Percentiles rank a stretch among this genome's conserved stretches.
These are phyloP conservation scores for Bipolaris bicolor DNA, from an alignment of 2,329 filamentous ascomycete species.

Conservation along the genomic window DNA sequence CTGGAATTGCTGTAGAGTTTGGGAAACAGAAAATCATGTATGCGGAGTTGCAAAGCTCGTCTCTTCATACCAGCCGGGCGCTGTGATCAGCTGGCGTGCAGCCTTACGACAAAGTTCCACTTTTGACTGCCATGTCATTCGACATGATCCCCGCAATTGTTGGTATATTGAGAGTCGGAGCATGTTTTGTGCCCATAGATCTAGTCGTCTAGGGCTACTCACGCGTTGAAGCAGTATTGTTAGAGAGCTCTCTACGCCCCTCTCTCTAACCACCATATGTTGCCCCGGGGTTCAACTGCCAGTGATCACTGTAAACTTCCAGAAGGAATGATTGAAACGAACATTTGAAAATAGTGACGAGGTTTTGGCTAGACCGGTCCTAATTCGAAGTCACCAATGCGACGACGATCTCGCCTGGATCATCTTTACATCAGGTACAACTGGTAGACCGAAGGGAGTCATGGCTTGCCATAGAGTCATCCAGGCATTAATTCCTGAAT, in stretches of 20 bases:
- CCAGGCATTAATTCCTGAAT: neutral
- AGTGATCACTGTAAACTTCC: conserved; percentile 8
- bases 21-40: neutral
- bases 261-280: neutral
- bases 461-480: conserved; percentile 14
- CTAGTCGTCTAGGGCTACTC: conserved; percentile 13
- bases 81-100: neutral
- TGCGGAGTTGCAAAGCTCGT: neutral
- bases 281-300: conserved; percentile 5
- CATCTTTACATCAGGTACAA: conserved; percentile 29
- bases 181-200: conserved; percentile 20
- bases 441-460: conserved; percentile 29
- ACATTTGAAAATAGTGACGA: neutral
- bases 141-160: conserved; percentile 19
- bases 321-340: conserved; percentile 8
- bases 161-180: conserved; percentile 17
- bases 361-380: neutral
- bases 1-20: neutral
- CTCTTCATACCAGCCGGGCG: neutral
- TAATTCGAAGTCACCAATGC: neutral
- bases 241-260: neutral
- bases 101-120: conserved; percentile 7
- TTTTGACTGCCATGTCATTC: conserved; percentile 17
- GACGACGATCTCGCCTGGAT: conserved; percentile 13
- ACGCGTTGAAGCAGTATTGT: conserved; percentile 9